These are phyloP conservation scores for Aspergillus baeticus DNA, from an alignment of 495 filamentous ascomycete species.

Conservation along the genomic window DNA sequence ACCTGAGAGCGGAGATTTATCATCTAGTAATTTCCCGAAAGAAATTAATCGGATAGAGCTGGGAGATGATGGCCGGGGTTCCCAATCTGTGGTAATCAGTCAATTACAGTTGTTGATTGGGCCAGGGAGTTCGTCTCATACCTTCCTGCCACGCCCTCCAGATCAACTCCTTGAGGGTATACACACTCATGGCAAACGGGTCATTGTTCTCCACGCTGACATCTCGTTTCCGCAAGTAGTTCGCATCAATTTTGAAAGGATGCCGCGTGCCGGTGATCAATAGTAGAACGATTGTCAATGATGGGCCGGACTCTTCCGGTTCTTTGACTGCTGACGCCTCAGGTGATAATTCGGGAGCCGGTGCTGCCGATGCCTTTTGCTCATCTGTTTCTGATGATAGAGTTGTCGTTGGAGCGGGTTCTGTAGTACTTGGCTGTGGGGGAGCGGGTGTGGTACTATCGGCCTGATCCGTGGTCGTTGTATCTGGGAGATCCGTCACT, in stretches of 20 bases:
- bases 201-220: constrained; percentile 74
- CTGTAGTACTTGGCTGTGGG: constrained; percentile 18
- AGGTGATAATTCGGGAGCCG: constrained; percentile 25
- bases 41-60: constrained; percentile 84
- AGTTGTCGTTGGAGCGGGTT: constrained; percentile 15
- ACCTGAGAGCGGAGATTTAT: constrained; percentile 79
- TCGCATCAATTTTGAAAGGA: constrained; percentile 83
- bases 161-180: constrained; percentile 89
- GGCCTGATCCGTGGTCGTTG: constrained; percentile 28
- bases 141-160: constrained; percentile 82
- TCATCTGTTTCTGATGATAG: constrained; percentile 32
- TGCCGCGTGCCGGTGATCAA: constrained; percentile 79
- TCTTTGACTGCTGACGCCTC: constrained; percentile 40
- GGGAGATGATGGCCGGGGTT: constrained; percentile 75
- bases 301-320: constrained; percentile 43
- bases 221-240: constrained; percentile 75
- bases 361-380: constrained; percentile 25
- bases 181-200: constrained; percentile 84
- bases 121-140: constrained; percentile 25
- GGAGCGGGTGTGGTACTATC: constrained; percentile 25
- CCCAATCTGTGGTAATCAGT: constrained; percentile 65
- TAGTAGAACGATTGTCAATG: constrained; percentile 66
- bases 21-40: constrained; percentile 83
- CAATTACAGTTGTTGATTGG: not conserved
- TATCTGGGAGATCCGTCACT: constrained; percentile 17